Evolutionary conservation across 208 protist species (phyloP), one percentile per base, ranked within the genome.

Genomic region (Trypanosoma scelopori): DNA sequence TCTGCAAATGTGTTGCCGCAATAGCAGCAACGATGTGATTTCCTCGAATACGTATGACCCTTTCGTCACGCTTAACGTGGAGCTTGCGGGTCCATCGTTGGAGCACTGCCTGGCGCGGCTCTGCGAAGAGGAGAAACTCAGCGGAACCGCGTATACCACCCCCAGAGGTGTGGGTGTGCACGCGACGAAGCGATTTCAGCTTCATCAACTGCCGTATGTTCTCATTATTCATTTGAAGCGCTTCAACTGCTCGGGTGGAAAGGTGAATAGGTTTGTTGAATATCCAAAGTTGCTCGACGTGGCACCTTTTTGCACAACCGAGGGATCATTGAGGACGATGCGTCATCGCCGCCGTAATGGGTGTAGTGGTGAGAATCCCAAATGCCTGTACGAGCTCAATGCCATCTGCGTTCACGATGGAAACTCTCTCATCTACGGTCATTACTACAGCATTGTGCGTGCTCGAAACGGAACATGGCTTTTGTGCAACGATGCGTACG

Each of bases 151-250:
- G 65, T 96, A 96, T 68, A 69, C 74, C 28, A 85, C 78, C 46
- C 91, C 91, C 13, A 78, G 91, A 32, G 82, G 84, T 16, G 89
- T 92, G 18, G 74, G 67, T n/a, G 89, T 96, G 41, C 65, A 67
- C 2, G 93, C 90, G 12, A 85, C 63, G 22, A 96, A 96, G 56
- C 84, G 87, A 69, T 84, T 95, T 42, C 69, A 58, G 39, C 80
- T 97, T 56, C 87, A 95, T 70, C 67, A 85, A 25, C 74, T 85
- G 15, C 93, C 93, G 12, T 67, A 81, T 7, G 86, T 97, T 49
- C 74, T 97, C 46, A 81, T 92, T 25, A 83, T 97, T 43, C 90
- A 97, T 46, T 61, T 96, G 27, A 97, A 96, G 78, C 90, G 93
- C 11, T 97, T 97, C 65, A 76, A 72, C 4, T 74, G 53, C 9